phyloP scores from a whole-genome alignment of 2,329 filamentous ascomycete genomes.

The Epichloe typhina region DNA sequence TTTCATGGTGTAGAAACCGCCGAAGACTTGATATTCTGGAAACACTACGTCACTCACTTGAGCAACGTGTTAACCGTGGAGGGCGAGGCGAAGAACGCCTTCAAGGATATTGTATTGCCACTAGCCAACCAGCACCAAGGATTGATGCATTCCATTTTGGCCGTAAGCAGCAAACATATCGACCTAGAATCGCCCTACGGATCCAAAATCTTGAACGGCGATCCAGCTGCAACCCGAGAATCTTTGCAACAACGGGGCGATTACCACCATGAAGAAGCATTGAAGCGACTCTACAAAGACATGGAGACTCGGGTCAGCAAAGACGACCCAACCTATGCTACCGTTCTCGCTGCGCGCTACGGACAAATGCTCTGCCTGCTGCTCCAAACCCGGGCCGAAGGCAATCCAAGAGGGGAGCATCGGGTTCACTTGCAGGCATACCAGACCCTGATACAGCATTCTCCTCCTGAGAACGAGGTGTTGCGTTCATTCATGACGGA shows the following conservation, averaged over 20 bases:
- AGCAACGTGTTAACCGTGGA: conserved; percentile 74
- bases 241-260: conserved; percentile 37
- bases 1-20: conserved; percentile 72
- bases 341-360: conserved; percentile 40
- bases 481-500: conserved; percentile 54
- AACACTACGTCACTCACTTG: conserved; percentile 69
- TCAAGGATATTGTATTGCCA: conserved; percentile 70
- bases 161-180: conserved; percentile 67
- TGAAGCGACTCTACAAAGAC: conserved; percentile 37
- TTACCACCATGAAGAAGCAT: conserved; percentile 42
- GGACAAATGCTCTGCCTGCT: conserved; percentile 51
- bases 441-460: conserved; percentile 52
- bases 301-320: conserved; percentile 29
- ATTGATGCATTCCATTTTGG: conserved; percentile 82
- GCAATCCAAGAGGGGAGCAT: conserved; percentile 52
- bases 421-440: conserved; percentile 69
- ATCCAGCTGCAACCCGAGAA: conserved; percentile 32
- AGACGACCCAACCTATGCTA: conserved; percentile 30
- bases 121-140: conserved; percentile 69
- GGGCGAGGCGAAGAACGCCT: conserved; percentile 69
- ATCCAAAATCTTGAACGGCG: conserved; percentile 35
- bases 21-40: conserved; percentile 68
- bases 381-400: conserved; percentile 43
- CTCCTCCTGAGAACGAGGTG: conserved; percentile 48
- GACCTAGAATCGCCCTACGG: conserved; percentile 46